Evolutionary conservation across 441 rosid genomes (phyloP).

Genomic region (Mallotus japonicus): DNA sequence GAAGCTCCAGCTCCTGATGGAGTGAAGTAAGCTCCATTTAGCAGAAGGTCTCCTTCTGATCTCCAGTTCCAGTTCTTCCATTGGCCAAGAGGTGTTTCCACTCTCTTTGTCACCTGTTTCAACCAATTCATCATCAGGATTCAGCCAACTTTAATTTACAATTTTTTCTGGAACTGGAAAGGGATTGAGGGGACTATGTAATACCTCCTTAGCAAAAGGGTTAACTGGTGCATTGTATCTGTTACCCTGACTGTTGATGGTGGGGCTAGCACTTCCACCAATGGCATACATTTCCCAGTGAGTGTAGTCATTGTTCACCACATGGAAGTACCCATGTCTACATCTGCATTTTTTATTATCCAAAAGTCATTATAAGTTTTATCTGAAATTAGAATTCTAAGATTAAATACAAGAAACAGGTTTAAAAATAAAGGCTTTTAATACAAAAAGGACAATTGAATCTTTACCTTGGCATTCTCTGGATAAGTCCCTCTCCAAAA

Average conservation of each 20-base stretch:
- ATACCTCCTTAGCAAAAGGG: conserved; percentile 83
- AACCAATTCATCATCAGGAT: not conserved
- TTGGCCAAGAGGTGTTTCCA: conserved; percentile 45
- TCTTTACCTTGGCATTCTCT: conserved; percentile 92
- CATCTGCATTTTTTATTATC: conserved; percentile 51
- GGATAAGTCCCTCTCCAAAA: conserved; percentile 93
- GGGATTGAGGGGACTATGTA: not conserved
- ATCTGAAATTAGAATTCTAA: not conserved
- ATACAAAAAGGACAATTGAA: not conserved
- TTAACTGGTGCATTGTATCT: conserved; percentile 75
- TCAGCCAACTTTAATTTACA: not conserved
- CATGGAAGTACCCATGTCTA: conserved; percentile 95
- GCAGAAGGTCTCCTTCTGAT: conserved; percentile 83
- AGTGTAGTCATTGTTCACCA: conserved; percentile 96
- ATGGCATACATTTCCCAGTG: conserved; percentile 99
- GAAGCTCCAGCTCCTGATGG: conserved; percentile 86
- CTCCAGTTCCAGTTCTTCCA: conserved; percentile 97
- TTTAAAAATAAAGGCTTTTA: not conserved
- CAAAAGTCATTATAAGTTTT: not conserved
- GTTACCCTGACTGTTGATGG: conserved; percentile 97
- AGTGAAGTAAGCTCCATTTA: conserved; percentile 89
- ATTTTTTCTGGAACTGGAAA: not conserved
- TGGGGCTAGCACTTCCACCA: conserved; percentile 92
- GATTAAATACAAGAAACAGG: not conserved
- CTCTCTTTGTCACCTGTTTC: conserved; percentile 86